Conservation (phyloP, 2,329 filamentous ascomycete genomes). For the Cryphonectria nitschkei region DNA sequence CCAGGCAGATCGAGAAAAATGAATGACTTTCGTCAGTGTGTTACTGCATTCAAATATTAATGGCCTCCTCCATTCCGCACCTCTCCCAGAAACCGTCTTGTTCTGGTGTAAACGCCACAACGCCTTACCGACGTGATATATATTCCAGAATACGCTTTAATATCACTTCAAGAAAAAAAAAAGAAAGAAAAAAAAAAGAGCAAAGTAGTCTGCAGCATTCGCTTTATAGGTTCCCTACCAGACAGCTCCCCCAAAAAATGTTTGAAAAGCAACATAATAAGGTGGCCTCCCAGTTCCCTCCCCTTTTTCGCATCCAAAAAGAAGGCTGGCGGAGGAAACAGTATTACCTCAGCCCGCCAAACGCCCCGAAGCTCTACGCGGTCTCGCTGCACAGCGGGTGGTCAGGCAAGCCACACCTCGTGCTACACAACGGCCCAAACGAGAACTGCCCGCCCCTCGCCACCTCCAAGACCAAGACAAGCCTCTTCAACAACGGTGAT, state of each 20-base stretch:
- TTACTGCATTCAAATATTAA: too few species aligned
- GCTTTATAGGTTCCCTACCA: neutral
- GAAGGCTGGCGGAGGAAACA: neutral
- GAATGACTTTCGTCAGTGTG: too few species aligned
- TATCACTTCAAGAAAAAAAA: too few species aligned
- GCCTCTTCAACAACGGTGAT: conserved; percentile 17
- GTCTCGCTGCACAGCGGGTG: conserved; percentile 35
- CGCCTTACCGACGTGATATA: too few species aligned
- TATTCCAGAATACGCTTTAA: too few species aligned
- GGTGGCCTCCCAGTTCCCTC: neutral
- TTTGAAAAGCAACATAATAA: neutral
- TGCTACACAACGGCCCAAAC: conserved; percentile 41
- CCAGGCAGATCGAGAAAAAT: too few species aligned
- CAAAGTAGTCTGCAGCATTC: too few species aligned
- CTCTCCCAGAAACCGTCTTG: too few species aligned
- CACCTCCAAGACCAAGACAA: conserved; percentile 29
- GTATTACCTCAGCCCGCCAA: conserved; percentile 32
- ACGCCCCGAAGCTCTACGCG: conserved; percentile 38
- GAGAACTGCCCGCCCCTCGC: conserved; percentile 37
- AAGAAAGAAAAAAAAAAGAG: too few species aligned
- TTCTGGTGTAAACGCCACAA: too few species aligned
- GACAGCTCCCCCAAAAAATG: neutral
- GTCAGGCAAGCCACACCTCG: conserved; percentile 36
- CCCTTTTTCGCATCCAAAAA: neutral
- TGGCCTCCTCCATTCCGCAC: too few species aligned